These are phyloP conservation scores for Sporothrix brunneoviolacea DNA, from an alignment of 2,329 filamentous ascomycete genomes.

Conservation along the genomic window DNA sequence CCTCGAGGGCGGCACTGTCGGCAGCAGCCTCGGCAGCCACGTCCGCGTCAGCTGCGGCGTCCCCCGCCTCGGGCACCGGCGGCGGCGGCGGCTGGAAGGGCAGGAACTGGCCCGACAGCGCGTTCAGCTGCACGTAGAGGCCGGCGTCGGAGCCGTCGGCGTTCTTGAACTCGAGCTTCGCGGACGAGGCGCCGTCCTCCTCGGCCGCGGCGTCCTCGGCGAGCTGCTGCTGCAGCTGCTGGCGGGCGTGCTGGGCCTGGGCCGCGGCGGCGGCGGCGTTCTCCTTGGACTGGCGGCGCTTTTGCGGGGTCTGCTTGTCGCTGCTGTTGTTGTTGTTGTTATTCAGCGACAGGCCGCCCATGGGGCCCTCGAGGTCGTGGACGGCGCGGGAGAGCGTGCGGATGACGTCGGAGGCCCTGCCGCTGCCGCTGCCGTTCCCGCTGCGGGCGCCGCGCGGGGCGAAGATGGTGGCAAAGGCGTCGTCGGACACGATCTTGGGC, in stretches of 20 bases:
- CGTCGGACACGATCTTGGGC: slow-evolving; percentile 62
- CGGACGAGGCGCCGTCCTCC: slow-evolving; percentile 38
- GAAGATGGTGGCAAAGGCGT: slow-evolving; percentile 82
- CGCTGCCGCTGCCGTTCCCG: slow-evolving; percentile 30
- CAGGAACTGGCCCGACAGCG: slow-evolving; percentile 62
- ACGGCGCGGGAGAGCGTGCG: slow-evolving; percentile 58
- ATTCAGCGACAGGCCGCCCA: slow-evolving; percentile 45
- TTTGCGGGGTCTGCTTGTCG: slow-evolving; percentile 23
- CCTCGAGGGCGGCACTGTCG: slow-evolving; percentile 10
- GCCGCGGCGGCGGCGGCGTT: not conserved
- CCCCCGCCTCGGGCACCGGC: slow-evolving; percentile 60
- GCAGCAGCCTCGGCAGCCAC: slow-evolving; percentile 46
- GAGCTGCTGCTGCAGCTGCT: slow-evolving; percentile 15
- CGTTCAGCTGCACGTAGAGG: slow-evolving; percentile 59
- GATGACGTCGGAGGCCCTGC: slow-evolving; percentile 54
- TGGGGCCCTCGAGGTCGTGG: slow-evolving; percentile 52
- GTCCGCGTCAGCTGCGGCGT: no score
- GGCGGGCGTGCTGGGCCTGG: slow-evolving; percentile 9
- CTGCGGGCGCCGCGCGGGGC: slow-evolving; percentile 41
- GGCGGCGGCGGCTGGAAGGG: slow-evolving; percentile 83
- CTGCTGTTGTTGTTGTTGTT: slow-evolving; percentile 21
- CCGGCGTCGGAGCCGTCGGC: slow-evolving; percentile 51
- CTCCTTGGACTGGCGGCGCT: slow-evolving; percentile 22
- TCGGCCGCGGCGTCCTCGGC: slow-evolving; percentile 25
- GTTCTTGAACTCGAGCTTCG: slow-evolving; percentile 47